Evolutionary conservation across 306 rosid species (phyloP), one percentile per base, ranked within the genome.

Genomic region (Acacia crassicarpa): DNA sequence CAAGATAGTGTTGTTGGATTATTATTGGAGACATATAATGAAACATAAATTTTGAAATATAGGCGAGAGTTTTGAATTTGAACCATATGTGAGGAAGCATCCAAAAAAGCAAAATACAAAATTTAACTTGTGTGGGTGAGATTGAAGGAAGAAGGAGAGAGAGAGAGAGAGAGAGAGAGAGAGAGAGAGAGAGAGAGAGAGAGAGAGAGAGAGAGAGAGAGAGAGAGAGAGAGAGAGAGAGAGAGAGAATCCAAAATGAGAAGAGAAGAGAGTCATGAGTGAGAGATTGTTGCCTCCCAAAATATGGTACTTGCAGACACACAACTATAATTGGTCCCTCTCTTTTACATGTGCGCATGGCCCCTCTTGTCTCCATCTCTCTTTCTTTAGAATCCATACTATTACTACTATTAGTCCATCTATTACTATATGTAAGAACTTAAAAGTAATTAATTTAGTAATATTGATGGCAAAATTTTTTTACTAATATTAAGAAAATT

Each of bases 261-360:
- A 53, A 83, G 87, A 76, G 86, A 4, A 33, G 38, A 35, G 40
- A 38, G 41, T 38, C 72, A 74, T 77, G 53, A 83, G 67, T 84
- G 77, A 76, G 84, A 83, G 19, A 48, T 79, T 81, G 84, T 74
- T 65, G 82, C 82, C 83, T 87, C 85, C 82, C 69, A 85, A 48
- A 72, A 92, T 89, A 80, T 88, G 91, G 74, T 74, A 81, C 82
- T 84, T 35, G 25, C 19, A 20, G 73, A 84, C 59, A 53, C 5
- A 46, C 58, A 48, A 9, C 75, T 72, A 67, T 70, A 58, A 58
- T 77, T 78, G 92, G 90, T 78, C 78, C 67, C 74, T 73, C 62
- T 67, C 43, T 67, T 67, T 83, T 38, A 83, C 87, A 69, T 69
- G 48, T 41, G 74, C 74, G 40, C 74, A 68, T 68, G 74, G 30